Evolutionary conservation across 345 rosid species (phyloP), one percentile per base, ranked within the genome.

Genomic region (Garcia nutans): DNA sequence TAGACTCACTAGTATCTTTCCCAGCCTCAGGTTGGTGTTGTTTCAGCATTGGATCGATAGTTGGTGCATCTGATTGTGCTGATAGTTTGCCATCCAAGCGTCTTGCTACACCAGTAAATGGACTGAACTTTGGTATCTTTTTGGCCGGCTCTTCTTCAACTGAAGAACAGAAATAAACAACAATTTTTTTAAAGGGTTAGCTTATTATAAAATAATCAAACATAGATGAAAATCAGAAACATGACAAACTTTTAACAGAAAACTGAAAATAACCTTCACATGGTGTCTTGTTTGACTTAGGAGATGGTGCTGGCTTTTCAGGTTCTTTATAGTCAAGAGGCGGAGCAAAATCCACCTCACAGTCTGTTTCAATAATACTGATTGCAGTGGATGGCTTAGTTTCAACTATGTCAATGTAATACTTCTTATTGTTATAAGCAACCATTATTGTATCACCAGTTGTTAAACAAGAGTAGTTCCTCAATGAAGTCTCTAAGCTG

Each of bases 381-480:
- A 90, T 80, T 44, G 93, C 95, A 49, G 81, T 8, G 60, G 86
- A 83, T 61, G 95, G 92, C 70, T 87, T 89, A n/a, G 91, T 76
- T 67, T 87, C 95, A 10, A 91, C 84, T 65, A 91, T 86, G 79
- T 91, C 68, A 67, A 91, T 89, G 68, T 80, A 89, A 56, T 86
- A 91, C 24, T 86, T 59, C 72, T 89, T 90, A 64, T 90, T 83
- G 86, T 91, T 91, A 61, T 89, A 91, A 13, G 87, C 85, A 82
- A 89, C 87, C 91, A 91, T 87, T 61, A 91, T 83, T 0, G 88
- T 85, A 63, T 91, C 91, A 0, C 95, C 92, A 8, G 65, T 80
- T 24, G 95, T 91, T 74, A 91, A 84, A 83, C 93, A 91, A 62
- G 95, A 87, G 82, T 91, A 91, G 78, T 80, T 89, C 84, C 95